phyloP scores from a whole-genome alignment of 192 early-diverging fungal genomes.

The Umbelopsis vinacea region DNA sequence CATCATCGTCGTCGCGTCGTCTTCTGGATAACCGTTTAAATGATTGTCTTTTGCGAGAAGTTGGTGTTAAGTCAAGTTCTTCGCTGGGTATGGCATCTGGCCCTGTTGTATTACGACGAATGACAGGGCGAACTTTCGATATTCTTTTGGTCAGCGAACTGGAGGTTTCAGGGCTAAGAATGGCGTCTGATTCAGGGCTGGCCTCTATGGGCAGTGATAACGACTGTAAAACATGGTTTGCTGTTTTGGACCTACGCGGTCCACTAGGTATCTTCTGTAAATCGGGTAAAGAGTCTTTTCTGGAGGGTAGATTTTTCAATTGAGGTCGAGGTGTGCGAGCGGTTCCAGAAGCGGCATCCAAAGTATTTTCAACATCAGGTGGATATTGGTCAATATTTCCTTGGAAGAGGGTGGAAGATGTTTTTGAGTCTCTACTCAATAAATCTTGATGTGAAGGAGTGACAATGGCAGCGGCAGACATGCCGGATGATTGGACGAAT shows the following conservation, averaged over 20 bases:
- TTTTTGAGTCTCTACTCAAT: slow-evolving; percentile 8
- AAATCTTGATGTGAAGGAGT: slow-evolving; percentile 21
- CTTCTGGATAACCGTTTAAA: slow-evolving; percentile 26
- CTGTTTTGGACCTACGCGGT: slow-evolving; percentile 15
- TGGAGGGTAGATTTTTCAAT: slow-evolving; percentile 3
- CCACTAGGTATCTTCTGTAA: slow-evolving; percentile 11
- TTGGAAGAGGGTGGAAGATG: not conserved
- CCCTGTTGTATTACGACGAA: slow-evolving; percentile 13
- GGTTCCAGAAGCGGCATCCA: slow-evolving; percentile 14
- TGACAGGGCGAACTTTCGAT: slow-evolving; percentile 13
- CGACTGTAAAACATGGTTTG: slow-evolving; percentile 4
- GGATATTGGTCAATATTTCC: slow-evolving; percentile 9
- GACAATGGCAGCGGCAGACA: slow-evolving; percentile 23
- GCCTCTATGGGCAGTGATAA: not conserved
- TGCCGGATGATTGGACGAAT: slow-evolving; percentile 11
- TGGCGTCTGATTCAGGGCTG: not conserved
- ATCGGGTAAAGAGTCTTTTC: slow-evolving; percentile 16
- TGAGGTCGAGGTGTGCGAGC: slow-evolving; percentile 13
- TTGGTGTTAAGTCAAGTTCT: slow-evolving; percentile 25
- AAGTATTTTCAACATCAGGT: slow-evolving; percentile 18
- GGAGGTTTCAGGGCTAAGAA: not conserved
- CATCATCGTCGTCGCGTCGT: slow-evolving; percentile 36
- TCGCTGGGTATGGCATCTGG: slow-evolving; percentile 13
- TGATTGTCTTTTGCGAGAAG: slow-evolving; percentile 20
- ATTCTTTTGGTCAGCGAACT: not conserved